These are phyloP conservation scores for Talaromyces islandicus DNA, from an alignment of 2,329 filamentous ascomycete species.

Conservation along the genomic window DNA sequence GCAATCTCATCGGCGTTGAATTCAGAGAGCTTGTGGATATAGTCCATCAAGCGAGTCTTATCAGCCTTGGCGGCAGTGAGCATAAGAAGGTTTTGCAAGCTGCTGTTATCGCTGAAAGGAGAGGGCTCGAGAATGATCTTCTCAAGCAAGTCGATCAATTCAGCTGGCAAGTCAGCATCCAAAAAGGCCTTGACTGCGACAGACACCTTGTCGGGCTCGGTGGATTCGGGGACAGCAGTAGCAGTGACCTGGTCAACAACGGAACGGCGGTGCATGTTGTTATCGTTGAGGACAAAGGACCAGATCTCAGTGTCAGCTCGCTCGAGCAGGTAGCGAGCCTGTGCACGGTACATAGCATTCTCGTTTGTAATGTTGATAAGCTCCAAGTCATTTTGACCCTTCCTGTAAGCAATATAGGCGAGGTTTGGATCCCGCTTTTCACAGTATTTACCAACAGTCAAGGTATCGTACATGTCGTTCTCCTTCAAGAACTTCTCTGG, in stretches of 20 bases:
- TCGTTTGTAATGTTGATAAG: conserved; percentile 97
- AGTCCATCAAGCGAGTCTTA: conserved; percentile 89
- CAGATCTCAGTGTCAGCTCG: conserved; percentile 86
- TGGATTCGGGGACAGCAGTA: conserved; percentile 88
- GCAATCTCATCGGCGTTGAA: conserved; percentile 94
- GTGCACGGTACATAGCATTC: conserved; percentile 99
- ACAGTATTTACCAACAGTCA: conserved; percentile 93
- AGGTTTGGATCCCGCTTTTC: conserved; percentile 97
- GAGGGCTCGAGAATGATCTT: conserved; percentile 99
- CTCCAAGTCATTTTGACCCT: conserved; percentile 96
- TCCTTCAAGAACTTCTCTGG: conserved; percentile 96
- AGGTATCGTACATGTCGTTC: conserved; percentile 92
- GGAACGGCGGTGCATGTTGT: conserved; percentile 91
- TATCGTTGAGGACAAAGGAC: conserved; percentile 88
- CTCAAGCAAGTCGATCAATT: conserved; percentile 94
- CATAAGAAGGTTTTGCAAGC: conserved; percentile 91
- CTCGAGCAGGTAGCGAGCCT: conserved; percentile 89
- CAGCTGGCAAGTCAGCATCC: conserved; percentile 79
- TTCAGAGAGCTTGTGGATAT: conserved; percentile 83
- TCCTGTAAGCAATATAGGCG: conserved; percentile 89
- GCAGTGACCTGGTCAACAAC: conserved; percentile 95
- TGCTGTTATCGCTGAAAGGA: conserved; percentile 94
- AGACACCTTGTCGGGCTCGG: conserved; percentile 89
- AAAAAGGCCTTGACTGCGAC: conserved; percentile 92
- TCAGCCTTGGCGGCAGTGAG: conserved; percentile 96